Percentiles rank a stretch among this genome's conserved stretches.
phyloP scores from a whole-genome alignment of 2,329 filamentous ascomycete species.

The Tolypocladium pustulatum region DNA sequence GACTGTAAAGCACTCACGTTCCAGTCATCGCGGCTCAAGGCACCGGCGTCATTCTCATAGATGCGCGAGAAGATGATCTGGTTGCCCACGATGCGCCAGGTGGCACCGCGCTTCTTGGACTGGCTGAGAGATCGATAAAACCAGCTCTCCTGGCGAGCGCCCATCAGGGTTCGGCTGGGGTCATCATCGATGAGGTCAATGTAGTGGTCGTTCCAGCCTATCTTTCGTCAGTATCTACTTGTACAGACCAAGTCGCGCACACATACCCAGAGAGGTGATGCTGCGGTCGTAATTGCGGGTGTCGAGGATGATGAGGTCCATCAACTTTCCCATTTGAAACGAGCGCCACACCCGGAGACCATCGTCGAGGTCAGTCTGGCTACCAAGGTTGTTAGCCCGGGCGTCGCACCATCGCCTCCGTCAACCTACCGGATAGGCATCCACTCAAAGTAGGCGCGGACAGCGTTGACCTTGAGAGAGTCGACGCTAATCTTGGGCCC shows the following conservation, averaged over 20 bases:
- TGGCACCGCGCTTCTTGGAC: constrained; percentile 52
- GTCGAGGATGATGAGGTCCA: constrained; percentile 60
- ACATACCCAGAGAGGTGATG: constrained; percentile 37
- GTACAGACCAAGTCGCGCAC: too few relatives aligned
- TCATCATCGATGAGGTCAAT: constrained; percentile 53
- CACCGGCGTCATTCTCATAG: constrained; percentile 17
- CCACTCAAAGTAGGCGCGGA: constrained; percentile 61
- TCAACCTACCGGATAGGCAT: constrained; percentile 17
- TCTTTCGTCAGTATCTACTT: constrained; percentile 2
- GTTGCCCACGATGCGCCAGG: constrained; percentile 62
- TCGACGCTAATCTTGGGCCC: constrained; percentile 52
- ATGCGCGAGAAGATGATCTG: constrained; percentile 58
- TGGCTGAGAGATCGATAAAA: constrained; percentile 50
- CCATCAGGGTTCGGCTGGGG: constrained; percentile 59
- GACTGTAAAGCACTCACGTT: constrained; percentile 14
- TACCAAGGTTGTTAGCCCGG: background rate
- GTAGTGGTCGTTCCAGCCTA: constrained; percentile 48
- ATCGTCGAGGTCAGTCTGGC: constrained; percentile 58
- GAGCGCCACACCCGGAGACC: constrained; percentile 58
- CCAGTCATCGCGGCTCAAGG: constrained; percentile 23
- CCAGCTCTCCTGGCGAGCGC: constrained; percentile 63
- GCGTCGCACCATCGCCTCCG: background rate
- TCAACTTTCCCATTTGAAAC: constrained; percentile 54
- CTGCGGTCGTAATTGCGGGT: constrained; percentile 59
- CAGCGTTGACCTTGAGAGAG: constrained; percentile 62